Base-by-base conservation (phyloP, 345 rosid genomes). In the Aquilaria malaccensis region DNA sequence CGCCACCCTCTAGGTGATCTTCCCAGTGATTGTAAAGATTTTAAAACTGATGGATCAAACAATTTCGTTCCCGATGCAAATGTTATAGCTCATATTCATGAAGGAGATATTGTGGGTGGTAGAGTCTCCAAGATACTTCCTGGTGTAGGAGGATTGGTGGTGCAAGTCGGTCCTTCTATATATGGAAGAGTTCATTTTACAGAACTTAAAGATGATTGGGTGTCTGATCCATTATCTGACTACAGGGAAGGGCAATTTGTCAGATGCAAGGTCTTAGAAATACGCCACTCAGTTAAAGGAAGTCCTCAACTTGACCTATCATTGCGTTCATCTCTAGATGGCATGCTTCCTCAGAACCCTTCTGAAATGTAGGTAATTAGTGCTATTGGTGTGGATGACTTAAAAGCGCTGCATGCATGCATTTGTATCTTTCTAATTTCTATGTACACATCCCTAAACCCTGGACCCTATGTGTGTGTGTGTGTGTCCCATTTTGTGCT, bases 161-260 rank as follows among this genome's bases (percentile, higher is more conserved):
- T 90, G 76, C 97, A 87, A 81, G 70, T 94, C 66, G 93, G 95
- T 72, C 93, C 99, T 54, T 72, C 80, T 66, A 56, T 70, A 30
- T 80, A 77, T 74, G 99, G 99, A 58, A 85, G 83, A 72, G 99
- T 85, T 81, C 92, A 90, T 74, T 86, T 85, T 70, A 81, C 95
- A 33, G 97, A 94, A 75, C 83, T 88, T 43, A 81, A 73, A 53
- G 97, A 88, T 55, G 66, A 75, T 33, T 94, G 87, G 88, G 85
- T 73, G 60, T 55, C 84, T 30, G 79, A 85, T 55, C 99, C 99
- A 59, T 72, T 94, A 69, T 75, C 83, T 75, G 86, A 77, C 51
- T 82, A 76, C 67, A 61, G 30, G 15, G 97, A 84, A 77, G 96
- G 96, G 62, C 87, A 94, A 50, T 94, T 90, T 70, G 89, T 94